phyloP scores from a whole-genome alignment of 176 grass and related monocot species.

The Lolium rigidum region DNA sequence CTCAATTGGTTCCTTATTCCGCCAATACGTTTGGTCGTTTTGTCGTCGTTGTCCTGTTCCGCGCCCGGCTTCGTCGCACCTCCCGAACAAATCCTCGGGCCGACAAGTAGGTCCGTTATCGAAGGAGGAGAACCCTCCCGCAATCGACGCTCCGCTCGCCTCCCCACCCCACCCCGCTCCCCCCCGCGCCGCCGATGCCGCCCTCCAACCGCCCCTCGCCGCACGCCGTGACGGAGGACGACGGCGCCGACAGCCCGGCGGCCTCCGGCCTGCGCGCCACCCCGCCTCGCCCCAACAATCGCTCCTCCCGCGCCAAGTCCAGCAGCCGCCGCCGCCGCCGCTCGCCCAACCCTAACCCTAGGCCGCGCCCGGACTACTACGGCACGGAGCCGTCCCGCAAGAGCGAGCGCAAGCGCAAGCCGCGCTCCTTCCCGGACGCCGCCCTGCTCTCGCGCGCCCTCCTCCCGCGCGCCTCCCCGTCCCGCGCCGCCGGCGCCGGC shows the following conservation, averaged over 20 bases:
- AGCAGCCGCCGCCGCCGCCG: neutral
- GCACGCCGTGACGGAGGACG: too few species aligned
- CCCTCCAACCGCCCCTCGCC: slow-evolving; percentile 41
- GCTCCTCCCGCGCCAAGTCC: slow-evolving; percentile 45
- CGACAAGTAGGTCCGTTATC: too few species aligned
- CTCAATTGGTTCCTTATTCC: too few species aligned
- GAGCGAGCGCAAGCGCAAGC: slow-evolving; percentile 54
- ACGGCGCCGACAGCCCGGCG: too few species aligned
- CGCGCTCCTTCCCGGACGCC: neutral
- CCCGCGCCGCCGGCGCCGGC: too few species aligned
- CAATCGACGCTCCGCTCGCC: too few species aligned
- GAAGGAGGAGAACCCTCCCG: too few species aligned
- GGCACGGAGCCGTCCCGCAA: slow-evolving; percentile 42
- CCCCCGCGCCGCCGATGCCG: slow-evolving; percentile 46
- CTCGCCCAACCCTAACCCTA: slow-evolving; percentile 52
- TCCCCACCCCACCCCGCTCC: neutral
- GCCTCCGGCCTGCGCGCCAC: neutral
- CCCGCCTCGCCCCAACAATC: slow-evolving; percentile 49
- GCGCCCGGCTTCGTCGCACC: too few species aligned
- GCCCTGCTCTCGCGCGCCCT: slow-evolving; percentile 7
- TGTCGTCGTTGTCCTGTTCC: too few species aligned
- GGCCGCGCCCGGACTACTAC: slow-evolving; percentile 26
- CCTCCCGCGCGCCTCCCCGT: neutral
- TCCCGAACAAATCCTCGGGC: too few species aligned
- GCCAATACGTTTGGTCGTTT: too few species aligned